Percentiles rank a stretch among this genome's conserved stretches.
phyloP scores from a whole-genome alignment of 2,329 filamentous ascomycete species.

The Ophiostoma fasciatum region DNA sequence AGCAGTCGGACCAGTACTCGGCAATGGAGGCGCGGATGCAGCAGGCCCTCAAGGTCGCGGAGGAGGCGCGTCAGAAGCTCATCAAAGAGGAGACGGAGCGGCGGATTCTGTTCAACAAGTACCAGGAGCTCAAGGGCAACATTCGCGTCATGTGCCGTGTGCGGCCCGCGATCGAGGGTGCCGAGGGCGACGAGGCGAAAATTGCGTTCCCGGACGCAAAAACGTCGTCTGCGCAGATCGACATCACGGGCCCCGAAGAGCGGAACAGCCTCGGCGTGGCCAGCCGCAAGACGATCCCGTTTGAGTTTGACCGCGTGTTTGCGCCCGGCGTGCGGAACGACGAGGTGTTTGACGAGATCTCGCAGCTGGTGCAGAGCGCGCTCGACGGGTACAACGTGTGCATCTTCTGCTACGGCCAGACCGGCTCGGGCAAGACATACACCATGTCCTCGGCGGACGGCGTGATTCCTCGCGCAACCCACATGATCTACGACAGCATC shows the following conservation, averaged over 20 bases:
- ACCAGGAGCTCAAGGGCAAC: slow-evolving; percentile 95
- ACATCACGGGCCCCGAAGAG: slow-evolving; percentile 69
- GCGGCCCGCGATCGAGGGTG: slow-evolving; percentile 49
- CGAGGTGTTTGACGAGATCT: slow-evolving; percentile 91
- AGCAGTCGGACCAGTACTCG: slow-evolving; percentile 74
- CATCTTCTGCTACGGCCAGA: slow-evolving; percentile 98
- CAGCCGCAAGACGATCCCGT: slow-evolving; percentile 65
- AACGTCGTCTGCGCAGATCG: slow-evolving; percentile 76
- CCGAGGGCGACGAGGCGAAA: slow-evolving; percentile 52
- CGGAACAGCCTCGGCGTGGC: slow-evolving; percentile 64
- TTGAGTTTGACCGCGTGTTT: slow-evolving; percentile 90
- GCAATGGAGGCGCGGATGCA: slow-evolving; percentile 68
- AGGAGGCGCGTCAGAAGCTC: slow-evolving; percentile 63
- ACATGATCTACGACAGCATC: slow-evolving; percentile 86
- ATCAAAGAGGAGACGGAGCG: slow-evolving; percentile 83
- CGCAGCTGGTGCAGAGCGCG: slow-evolving; percentile 89
- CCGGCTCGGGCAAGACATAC: slow-evolving; percentile 88
- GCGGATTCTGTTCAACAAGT: slow-evolving; percentile 89
- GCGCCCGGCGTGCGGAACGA: slow-evolving; percentile 61
- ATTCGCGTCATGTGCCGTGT: slow-evolving; percentile 97
- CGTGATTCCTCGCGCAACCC: slow-evolving; percentile 87
- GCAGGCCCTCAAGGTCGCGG: slow-evolving; percentile 56
- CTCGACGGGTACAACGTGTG: slow-evolving; percentile 97
- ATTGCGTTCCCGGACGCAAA: slow-evolving; percentile 72
- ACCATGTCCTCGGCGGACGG: slow-evolving; percentile 88